Conservation (phyloP, 2,329 filamentous ascomycete genomes). For the Rugonectria rugulosa region DNA sequence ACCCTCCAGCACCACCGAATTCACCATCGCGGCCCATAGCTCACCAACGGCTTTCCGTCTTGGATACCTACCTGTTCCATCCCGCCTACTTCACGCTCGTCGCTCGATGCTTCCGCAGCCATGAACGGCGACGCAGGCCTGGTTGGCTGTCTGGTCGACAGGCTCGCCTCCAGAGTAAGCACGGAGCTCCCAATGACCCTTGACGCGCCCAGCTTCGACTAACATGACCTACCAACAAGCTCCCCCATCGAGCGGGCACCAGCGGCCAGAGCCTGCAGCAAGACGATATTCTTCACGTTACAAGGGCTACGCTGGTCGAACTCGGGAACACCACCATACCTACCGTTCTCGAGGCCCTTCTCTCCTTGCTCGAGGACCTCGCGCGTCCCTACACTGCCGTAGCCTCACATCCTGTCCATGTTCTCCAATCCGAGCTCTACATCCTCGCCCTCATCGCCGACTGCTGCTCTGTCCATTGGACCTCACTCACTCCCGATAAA, state of each 20-base stretch:
- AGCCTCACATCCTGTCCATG: constrained; percentile 62
- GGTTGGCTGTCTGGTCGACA: constrained; percentile 68
- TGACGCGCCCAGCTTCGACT: constrained; percentile 1
- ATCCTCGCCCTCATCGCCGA: constrained; percentile 70
- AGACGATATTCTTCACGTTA: constrained; percentile 68
- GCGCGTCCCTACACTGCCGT: constrained; percentile 60
- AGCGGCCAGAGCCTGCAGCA: constrained; percentile 63
- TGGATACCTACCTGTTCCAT: constrained; percentile 25
- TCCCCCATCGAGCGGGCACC: constrained; percentile 69
- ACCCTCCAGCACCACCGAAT: constrained; percentile 5
- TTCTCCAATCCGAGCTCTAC: constrained; percentile 71
- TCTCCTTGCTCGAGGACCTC: constrained; percentile 66
- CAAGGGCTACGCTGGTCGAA: constrained; percentile 67
- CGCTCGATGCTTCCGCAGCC: constrained; percentile 35
- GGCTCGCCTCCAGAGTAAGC: constrained; percentile 67
- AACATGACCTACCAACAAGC: constrained; percentile 56
- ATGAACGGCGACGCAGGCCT: constrained; percentile 69
- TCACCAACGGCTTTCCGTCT: constrained; percentile 11
- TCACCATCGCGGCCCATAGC: constrained; percentile 6
- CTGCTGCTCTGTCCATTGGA: constrained; percentile 70
- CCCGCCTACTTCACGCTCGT: too few species aligned
- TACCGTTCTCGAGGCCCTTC: constrained; percentile 63
- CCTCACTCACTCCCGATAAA: constrained; percentile 46
- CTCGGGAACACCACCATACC: constrained; percentile 63
- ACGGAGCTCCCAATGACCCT: constrained; percentile 8